A percentile compares a stretch with the other conserved stretches of the same genome.
These are phyloP conservation scores for Lepiota venenata DNA, from an alignment of 768 basidiomycete species.

Conservation along the genomic window DNA sequence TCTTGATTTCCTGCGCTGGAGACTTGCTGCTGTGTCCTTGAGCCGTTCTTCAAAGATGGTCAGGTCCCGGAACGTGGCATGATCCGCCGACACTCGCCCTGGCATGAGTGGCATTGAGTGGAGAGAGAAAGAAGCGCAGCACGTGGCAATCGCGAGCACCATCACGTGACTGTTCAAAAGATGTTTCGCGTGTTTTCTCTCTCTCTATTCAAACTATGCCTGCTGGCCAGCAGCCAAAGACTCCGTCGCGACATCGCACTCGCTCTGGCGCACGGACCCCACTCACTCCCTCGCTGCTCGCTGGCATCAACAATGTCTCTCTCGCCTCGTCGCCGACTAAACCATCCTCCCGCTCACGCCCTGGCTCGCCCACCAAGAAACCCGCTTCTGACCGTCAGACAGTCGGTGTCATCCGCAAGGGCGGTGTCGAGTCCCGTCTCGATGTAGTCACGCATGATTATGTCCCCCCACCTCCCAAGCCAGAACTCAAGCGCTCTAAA, in stretches of 20 bases:
- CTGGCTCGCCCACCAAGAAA: slow-evolving; percentile 24
- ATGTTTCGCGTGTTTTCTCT: background rate
- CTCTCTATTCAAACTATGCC: too few relatives aligned
- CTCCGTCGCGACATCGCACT: slow-evolving; percentile 43
- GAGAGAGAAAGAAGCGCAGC: background rate
- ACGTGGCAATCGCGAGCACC: background rate
- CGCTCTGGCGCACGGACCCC: slow-evolving; percentile 51
- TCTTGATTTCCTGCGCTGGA: slow-evolving; percentile 75
- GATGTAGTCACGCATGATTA: slow-evolving; percentile 80
- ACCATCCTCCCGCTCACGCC: slow-evolving; percentile 14
- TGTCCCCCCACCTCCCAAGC: slow-evolving; percentile 52
- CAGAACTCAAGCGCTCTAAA: slow-evolving; percentile 66
- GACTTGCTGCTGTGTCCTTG: slow-evolving; percentile 83
- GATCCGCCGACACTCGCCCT: slow-evolving; percentile 35
- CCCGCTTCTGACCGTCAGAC: background rate
- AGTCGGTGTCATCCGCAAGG: slow-evolving; percentile 68
- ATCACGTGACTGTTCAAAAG: slow-evolving; percentile 3
- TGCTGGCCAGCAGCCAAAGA: too few relatives aligned
- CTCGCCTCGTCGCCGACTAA: too few relatives aligned
- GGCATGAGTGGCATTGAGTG: background rate
- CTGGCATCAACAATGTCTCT: slow-evolving; percentile 38
- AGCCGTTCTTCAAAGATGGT: slow-evolving; percentile 95
- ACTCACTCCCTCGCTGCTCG: slow-evolving; percentile 40
- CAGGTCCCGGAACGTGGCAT: slow-evolving; percentile 81
- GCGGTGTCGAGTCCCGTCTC: slow-evolving; percentile 72